Conservation (phyloP, 495 filamentous ascomycete species). For the Pyrenula massariospora region DNA sequence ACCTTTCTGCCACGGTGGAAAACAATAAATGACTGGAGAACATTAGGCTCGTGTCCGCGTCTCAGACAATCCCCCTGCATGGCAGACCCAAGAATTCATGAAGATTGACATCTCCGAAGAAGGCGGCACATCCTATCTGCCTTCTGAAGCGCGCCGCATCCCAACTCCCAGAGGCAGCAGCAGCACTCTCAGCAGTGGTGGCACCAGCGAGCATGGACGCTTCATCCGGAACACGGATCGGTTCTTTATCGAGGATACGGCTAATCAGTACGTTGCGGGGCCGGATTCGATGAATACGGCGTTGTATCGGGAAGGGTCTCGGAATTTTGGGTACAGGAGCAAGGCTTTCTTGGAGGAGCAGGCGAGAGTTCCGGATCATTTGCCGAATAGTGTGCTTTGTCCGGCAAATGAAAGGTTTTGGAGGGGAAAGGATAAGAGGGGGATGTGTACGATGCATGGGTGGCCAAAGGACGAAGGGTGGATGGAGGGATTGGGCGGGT, state of each 20-base stretch:
- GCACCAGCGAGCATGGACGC: not conserved
- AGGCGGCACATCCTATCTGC: slow-evolving; percentile 8
- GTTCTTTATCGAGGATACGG: not conserved
- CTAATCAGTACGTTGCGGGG: not conserved
- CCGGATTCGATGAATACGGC: not conserved
- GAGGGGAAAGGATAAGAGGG: slow-evolving; percentile 29
- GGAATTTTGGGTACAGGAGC: slow-evolving; percentile 7
- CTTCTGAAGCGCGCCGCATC: slow-evolving; percentile 13
- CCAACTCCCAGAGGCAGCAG: slow-evolving; percentile 10
- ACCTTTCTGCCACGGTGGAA: not conserved
- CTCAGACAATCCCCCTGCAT: not conserved
- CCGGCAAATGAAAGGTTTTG: slow-evolving; percentile 44
- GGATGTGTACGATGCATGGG: slow-evolving; percentile 39
- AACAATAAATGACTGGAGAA: too few species aligned
- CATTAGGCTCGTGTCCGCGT: not conserved
- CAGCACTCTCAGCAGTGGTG: not conserved
- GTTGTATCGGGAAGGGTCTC: slow-evolving; percentile 1
- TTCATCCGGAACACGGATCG: not conserved
- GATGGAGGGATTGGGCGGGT: not conserved
- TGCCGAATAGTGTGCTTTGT: slow-evolving; percentile 52
- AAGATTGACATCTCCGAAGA: not conserved
- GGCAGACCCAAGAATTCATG: not conserved
- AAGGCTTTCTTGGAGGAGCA: slow-evolving; percentile 3
- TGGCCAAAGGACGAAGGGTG: slow-evolving; percentile 9
- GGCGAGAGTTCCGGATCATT: slow-evolving; percentile 50